Percentiles rank a stretch among this genome's conserved stretches.
phyloP scores from a whole-genome alignment of 495 filamentous ascomycete genomes.

The Trypethelium eluteriae region DNA sequence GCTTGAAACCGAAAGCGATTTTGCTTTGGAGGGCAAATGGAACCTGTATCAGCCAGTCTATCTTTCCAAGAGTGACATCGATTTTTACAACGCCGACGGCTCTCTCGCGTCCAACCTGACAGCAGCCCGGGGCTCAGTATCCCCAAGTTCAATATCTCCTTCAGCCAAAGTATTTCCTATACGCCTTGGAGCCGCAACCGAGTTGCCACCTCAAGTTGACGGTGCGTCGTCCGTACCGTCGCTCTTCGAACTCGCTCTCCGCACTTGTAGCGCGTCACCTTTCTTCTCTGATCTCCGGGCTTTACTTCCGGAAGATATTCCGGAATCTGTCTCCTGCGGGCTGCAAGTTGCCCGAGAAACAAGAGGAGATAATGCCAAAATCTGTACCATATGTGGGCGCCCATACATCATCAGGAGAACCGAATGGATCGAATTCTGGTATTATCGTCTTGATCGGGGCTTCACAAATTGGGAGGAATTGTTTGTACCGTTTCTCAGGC shows the following conservation, averaged over 20 bases:
- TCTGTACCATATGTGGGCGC: constrained; percentile 54
- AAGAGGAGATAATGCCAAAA: constrained; percentile 44
- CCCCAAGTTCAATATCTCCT: not conserved
- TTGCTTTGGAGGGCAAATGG: no score
- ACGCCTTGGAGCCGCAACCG: not conserved
- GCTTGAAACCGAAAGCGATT: no score
- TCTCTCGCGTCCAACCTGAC: constrained; percentile 3
- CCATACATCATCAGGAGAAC: constrained; percentile 52
- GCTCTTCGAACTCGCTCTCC: constrained; percentile 52
- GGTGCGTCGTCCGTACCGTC: constrained; percentile 38
- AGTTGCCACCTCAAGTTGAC: constrained; percentile 18
- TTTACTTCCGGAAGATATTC: constrained; percentile 36
- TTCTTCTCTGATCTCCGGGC: constrained; percentile 39
- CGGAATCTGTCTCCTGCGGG: constrained; percentile 17
- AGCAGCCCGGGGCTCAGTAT: constrained; percentile 15
- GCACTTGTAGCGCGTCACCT: constrained; percentile 40
- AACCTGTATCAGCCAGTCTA: constrained; percentile 9
- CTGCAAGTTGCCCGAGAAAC: constrained; percentile 25
- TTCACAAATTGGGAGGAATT: constrained; percentile 22
- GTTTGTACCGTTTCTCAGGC: constrained; percentile 54
- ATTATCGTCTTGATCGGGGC: constrained; percentile 27
- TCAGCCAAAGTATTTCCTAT: not conserved
- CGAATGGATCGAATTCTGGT: constrained; percentile 73
- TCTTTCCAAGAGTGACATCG: constrained; percentile 21
- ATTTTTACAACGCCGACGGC: constrained; percentile 43